phyloP scores from a whole-genome alignment of 768 basidiomycete species.

The Mycena galopus region DNA sequence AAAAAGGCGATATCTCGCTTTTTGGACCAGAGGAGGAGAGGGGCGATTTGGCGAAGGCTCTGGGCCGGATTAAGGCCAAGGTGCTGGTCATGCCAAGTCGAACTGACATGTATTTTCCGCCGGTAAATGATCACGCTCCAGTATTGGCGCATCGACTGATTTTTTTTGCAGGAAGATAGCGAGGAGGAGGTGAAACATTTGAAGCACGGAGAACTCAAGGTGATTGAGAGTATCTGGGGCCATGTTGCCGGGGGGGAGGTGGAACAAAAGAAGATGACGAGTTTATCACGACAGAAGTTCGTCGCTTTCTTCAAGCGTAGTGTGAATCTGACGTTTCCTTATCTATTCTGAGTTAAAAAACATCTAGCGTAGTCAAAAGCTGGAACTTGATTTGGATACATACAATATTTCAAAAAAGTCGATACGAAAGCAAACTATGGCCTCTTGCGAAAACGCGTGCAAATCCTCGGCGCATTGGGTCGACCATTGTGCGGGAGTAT shows the following conservation, averaged over 20 bases:
- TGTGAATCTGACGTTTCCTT: too few species aligned
- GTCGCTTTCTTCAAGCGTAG: slow-evolving; percentile 6
- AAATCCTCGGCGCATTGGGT: slow-evolving; percentile 64
- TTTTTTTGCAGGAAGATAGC: too few species aligned
- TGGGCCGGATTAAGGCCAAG: slow-evolving; percentile 29
- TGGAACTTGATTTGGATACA: too few species aligned
- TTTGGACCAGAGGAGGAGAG: slow-evolving; percentile 31
- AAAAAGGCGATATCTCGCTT: slow-evolving; percentile 30
- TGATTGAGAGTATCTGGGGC: slow-evolving; percentile 36
- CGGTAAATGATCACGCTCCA: too few species aligned
- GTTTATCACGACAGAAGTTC: slow-evolving; percentile 29
- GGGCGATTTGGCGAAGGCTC: slow-evolving; percentile 32
- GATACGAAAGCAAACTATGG: background rate
- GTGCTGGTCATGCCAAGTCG: slow-evolving; percentile 33
- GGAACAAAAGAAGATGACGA: slow-evolving; percentile 32
- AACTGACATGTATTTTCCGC: slow-evolving; percentile 32
- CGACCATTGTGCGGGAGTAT: slow-evolving; percentile 82
- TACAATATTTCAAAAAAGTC: too few species aligned
- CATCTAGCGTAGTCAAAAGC: too few species aligned
- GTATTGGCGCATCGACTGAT: too few species aligned
- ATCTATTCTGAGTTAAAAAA: too few species aligned
- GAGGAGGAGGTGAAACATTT: slow-evolving; percentile 31
- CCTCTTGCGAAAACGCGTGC: slow-evolving; percentile 44
- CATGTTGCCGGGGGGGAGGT: slow-evolving; percentile 32
- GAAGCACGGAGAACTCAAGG: slow-evolving; percentile 28